phyloP scores from a whole-genome alignment of 78 protist species.

The Planoprotostelium fungivorum region DNA sequence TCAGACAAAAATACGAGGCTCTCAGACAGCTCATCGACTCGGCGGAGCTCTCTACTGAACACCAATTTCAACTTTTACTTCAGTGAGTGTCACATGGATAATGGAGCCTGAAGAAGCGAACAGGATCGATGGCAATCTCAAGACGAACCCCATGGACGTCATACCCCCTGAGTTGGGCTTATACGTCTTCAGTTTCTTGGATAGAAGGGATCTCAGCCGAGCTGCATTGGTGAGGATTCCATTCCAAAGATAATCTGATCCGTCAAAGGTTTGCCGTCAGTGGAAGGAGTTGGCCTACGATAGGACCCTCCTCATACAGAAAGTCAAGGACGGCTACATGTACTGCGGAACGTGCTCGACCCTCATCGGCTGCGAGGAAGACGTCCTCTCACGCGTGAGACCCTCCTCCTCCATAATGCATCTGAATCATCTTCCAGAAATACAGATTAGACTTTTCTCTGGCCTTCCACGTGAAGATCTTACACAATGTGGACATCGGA shows the following conservation, averaged over 20 bases:
- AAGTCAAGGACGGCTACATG: not conserved
- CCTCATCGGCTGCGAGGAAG: not conserved
- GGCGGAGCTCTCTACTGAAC: not conserved
- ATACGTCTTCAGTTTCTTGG: not conserved
- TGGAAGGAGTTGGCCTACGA: not conserved
- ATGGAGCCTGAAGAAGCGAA: not conserved
- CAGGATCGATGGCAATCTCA: not conserved
- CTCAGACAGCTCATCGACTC: not conserved
- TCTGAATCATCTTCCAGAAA: not conserved
- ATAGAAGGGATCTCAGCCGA: not conserved
- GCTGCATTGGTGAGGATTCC: too few species aligned
- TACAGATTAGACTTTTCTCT: not conserved
- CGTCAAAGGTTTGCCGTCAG: not conserved
- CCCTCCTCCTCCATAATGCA: not conserved
- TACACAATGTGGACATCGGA: not conserved
- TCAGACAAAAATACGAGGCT: not conserved
- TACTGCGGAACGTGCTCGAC: not conserved
- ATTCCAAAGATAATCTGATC: too few species aligned
- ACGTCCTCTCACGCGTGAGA: not conserved
- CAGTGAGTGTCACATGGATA: not conserved
- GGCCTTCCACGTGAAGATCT: not conserved
- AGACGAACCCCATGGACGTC: not conserved
- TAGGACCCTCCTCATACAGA: not conserved
- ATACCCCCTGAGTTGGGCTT: not conserved
- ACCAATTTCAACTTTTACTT: not conserved